Conservation (phyloP, 352 stramenopile genomes). For the Globisporangium camurandrum region DNA sequence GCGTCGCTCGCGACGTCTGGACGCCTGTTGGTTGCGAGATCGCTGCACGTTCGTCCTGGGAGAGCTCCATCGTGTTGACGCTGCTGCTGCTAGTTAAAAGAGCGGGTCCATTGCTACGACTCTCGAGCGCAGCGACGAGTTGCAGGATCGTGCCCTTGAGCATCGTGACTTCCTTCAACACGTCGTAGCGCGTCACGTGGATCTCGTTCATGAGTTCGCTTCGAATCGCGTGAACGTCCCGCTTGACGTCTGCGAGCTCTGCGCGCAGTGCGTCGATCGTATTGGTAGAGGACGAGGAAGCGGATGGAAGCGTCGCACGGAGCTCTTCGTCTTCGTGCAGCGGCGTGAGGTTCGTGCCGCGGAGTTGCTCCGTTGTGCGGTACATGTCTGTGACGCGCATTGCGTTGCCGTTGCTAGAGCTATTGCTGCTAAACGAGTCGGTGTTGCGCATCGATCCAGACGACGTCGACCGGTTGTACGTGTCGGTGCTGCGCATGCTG, state of each 20-base stretch:
- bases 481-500: constrained; percentile 17
- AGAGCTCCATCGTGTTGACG: constrained; percentile 22
- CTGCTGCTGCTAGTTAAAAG: constrained; percentile 9
- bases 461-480: constrained; percentile 19
- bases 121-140: constrained; percentile 31
- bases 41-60: constrained; percentile 28
- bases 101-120: constrained; percentile 11
- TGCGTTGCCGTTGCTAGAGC: no score
- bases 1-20: constrained; percentile 38
- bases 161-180: constrained; percentile 79
- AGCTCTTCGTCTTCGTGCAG: constrained; percentile 53
- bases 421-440: no score
- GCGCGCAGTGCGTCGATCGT: constrained; percentile 31
- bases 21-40: constrained; percentile 41
- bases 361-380: constrained; percentile 56
- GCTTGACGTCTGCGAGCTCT: constrained; percentile 55
- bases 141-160: constrained; percentile 72
- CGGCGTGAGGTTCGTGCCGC: constrained; percentile 35
- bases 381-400: constrained; percentile 31
- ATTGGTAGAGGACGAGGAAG: background rate
- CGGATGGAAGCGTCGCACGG: constrained; percentile 1
- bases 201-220: constrained; percentile 83
- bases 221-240: constrained; percentile 56
- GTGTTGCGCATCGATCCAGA: constrained; percentile 3
- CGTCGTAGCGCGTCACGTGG: constrained; percentile 73